A percentile compares a stretch with the other conserved stretches of the same genome.
Conservation (phyloP, 345 rosid species). For the Eucalyptus polybractea region DNA sequence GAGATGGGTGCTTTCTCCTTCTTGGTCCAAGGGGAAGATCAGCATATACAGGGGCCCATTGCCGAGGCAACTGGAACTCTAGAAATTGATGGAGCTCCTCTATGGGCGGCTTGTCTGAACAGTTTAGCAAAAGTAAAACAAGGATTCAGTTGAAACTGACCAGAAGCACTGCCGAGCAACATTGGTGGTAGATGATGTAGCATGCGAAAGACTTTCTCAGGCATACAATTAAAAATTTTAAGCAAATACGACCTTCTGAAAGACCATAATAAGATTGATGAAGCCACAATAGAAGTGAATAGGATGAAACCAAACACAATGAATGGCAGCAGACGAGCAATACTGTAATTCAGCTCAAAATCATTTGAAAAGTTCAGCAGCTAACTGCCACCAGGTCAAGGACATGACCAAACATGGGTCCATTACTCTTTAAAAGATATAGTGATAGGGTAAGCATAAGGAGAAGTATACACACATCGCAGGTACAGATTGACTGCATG, state of each 20-base stretch:
- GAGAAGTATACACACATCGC: conserved; percentile 48
- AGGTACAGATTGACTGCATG: conserved; percentile 93
- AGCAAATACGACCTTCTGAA: background rate
- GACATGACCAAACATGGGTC: background rate
- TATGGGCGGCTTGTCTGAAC: conserved; percentile 83
- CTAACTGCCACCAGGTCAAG: background rate
- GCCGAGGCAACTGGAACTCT: conserved; percentile 91
- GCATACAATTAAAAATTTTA: background rate
- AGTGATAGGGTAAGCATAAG: background rate
- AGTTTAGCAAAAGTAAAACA: background rate
- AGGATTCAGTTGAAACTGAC: background rate
- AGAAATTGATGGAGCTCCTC: conserved; percentile 89
- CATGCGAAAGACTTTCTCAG: background rate
- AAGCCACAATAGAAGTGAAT: background rate
- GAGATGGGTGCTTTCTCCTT: conserved; percentile 52
- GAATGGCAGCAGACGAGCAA: background rate
- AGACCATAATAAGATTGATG: background rate
- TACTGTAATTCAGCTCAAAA: background rate
- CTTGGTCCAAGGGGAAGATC: conserved; percentile 82
- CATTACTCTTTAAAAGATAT: background rate
- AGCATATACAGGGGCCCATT: conserved; percentile 94
- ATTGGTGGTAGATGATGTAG: background rate
- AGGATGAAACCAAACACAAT: background rate
- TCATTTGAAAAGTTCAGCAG: background rate
- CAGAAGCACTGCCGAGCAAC: background rate